Evolutionary conservation across 2,329 filamentous ascomycete genomes (phyloP).

Genomic region (Calonectria crousiana): DNA sequence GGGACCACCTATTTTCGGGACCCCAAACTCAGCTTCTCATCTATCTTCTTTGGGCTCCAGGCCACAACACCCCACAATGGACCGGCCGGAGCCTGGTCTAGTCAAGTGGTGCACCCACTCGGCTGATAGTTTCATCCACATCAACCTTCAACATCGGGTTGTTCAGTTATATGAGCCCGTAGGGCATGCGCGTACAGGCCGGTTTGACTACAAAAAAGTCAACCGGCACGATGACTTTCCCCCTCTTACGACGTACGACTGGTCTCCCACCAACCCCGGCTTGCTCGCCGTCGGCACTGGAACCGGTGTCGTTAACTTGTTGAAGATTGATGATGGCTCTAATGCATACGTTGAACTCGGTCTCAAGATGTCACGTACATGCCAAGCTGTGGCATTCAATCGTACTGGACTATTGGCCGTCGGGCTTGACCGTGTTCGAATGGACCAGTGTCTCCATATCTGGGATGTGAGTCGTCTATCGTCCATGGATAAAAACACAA

Average conservation of each 20-base stretch:
- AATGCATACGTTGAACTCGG: conserved; percentile 75
- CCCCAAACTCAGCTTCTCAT: not conserved
- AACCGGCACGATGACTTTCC: conserved; percentile 74
- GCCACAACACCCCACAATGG: conserved; percentile 55
- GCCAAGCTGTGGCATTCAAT: conserved; percentile 86
- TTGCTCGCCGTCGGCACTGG: conserved; percentile 82
- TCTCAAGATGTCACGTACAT: conserved; percentile 81
- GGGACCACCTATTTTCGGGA: not conserved
- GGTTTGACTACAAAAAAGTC: conserved; percentile 69
- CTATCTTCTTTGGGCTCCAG: not conserved
- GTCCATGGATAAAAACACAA: conserved; percentile 58
- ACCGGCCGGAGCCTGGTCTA: conserved; percentile 71
- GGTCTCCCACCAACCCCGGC: conserved; percentile 72
- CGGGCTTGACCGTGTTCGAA: conserved; percentile 83
- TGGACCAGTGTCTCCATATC: conserved; percentile 85
- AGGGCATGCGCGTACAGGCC: conserved; percentile 67
- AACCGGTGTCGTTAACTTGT: conserved; percentile 79
- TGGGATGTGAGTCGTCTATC: conserved; percentile 80
- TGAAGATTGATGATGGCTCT: conserved; percentile 78
- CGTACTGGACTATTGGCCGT: conserved; percentile 79
- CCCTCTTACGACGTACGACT: conserved; percentile 74
- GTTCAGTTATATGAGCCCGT: conserved; percentile 74
- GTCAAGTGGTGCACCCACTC: conserved; percentile 75
- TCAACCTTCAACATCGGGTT: conserved; percentile 73
- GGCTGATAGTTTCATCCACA: conserved; percentile 72